Evolutionary conservation across 2,329 filamentous ascomycete genomes (phyloP), one percentile per base, ranked within the genome.

Genomic region (Ramularia collo-cygni): DNA sequence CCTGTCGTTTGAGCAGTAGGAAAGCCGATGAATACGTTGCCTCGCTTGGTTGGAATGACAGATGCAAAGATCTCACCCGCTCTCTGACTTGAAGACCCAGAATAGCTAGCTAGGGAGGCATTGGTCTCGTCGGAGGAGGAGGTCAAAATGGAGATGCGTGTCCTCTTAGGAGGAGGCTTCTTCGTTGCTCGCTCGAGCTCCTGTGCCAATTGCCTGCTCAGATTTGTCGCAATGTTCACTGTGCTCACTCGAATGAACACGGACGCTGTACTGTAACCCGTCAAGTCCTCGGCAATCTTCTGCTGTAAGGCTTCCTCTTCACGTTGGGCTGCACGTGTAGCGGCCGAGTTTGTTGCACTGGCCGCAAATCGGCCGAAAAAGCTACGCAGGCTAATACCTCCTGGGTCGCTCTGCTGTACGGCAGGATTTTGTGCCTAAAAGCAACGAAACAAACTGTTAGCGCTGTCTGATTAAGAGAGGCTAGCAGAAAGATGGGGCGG

Each of bases 1-100:
- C 90, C 92, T 0, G 93, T 98, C 0, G 92, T 98, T 66, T 98
- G 92, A 52, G 90, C 89, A 1, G 92, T 98, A 3, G 92, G 90
- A 58, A 98, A 98, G 0, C 92, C 92, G 56, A 98, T 98, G 57
- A 96, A 98, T 39, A 98, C 85, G 38, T 86, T 81, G 5, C 92
- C 92, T 53, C 85, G 85, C 61, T 88, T 93, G 42, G 77, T 87
- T 2, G 92, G 92, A 4, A 96, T 66, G 1, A 98, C 89, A 1
- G 89, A 92, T 1, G 84, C 77, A 61, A 98, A 95, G 6, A 98
- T 80, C 57, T 95, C 86, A 1, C 76, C 73, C 2, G 77, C 74
- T 45, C 81, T 77, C 6, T 74, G 68, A 8, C 69, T 64, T 7
- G 65, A 68, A 8, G 61, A 63, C 12, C 67, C 69, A 2, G 73